Percentiles rank a stretch among this genome's conserved stretches.
Conservation (phyloP, 2,329 filamentous ascomycete species). For the Huntiella bhutanensis region DNA sequence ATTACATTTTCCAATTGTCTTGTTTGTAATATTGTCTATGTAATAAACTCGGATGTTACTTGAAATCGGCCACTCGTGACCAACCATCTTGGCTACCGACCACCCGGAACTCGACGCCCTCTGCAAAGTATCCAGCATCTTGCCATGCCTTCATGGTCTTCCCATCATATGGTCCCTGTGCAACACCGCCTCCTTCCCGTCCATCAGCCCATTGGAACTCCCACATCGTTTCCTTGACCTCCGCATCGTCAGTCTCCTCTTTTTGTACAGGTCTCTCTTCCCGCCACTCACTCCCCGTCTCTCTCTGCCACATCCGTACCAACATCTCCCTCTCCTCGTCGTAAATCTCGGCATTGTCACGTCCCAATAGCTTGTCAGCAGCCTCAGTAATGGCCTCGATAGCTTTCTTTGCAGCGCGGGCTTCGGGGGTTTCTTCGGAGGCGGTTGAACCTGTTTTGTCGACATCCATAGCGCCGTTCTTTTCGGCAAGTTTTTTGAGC, state of each 20-base stretch:
- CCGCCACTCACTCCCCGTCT: constrained; percentile 73
- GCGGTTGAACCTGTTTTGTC: constrained; percentile 31
- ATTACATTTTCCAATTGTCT: neutral
- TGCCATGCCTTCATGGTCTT: constrained; percentile 81
- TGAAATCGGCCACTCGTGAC: constrained; percentile 31
- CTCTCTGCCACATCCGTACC: constrained; percentile 61
- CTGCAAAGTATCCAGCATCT: constrained; percentile 78
- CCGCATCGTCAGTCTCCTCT: constrained; percentile 12
- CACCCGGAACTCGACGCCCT: constrained; percentile 63
- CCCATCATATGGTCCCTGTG: constrained; percentile 75
- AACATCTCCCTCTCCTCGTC: constrained; percentile 71
- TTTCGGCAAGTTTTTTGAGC: constrained; percentile 46
- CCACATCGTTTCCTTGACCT: constrained; percentile 37
- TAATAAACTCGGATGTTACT: constrained; percentile 17
- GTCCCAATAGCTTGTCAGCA: constrained; percentile 66
- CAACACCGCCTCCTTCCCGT: constrained; percentile 48
- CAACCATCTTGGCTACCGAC: constrained; percentile 36
- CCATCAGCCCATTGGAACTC: constrained; percentile 88
- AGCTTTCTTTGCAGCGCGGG: constrained; percentile 47
- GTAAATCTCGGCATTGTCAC: constrained; percentile 80
- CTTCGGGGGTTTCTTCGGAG: constrained; percentile 40
- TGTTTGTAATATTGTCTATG: neutral
- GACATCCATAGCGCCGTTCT: constrained; percentile 47
- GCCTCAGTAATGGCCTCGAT: constrained; percentile 77
- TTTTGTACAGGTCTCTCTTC: constrained; percentile 22